Evolutionary conservation across 2,329 filamentous ascomycete genomes (phyloP), one percentile per base, ranked within the genome.

Genomic region (Myriosclerotinia curreyana): DNA sequence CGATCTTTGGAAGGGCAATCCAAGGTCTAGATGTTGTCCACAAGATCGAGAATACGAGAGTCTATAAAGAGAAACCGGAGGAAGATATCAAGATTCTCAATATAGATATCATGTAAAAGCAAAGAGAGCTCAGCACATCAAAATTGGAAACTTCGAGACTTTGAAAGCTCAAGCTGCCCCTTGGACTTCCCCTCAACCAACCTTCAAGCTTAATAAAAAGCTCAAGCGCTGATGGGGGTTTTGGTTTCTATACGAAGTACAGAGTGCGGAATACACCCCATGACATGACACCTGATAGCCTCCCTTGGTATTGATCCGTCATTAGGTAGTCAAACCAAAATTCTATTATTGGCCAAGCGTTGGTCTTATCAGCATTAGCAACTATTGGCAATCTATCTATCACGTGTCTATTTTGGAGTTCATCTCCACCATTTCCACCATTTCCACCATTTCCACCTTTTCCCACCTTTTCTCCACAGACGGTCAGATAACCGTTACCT

Each of bases 41-140:
- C 76, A 91, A 89, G 79, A 99, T 99, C 74, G 95, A 99, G 78
- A 96, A 96, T 75, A 83, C 85, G 20, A 90, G 89, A 74, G 92
- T 92, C 5, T 87, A 90, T 76, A 88, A 88, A 59, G 96, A 99
- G 79, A 96, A 94, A 80, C 95, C 95, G 0, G 91, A 96, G 76
- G 92, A 96, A 73, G 95, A 99, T 75, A 93, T 99, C 73, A 98
- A 96, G 79, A 96, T 99, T 70, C 85, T 99, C 65, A 97, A 91
- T 75, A 96, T 99, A 61, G 73, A 75, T 59, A 72, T 75, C 59
- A 70, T 75, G 69, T 75, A 74, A 59, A 7, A 12, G 22, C 15
- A 42, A 15, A 46, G 28, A 11, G 12, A 9, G 20, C 15, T 20
- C 9, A 3, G 14, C 46, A 9, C 15, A 34, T 44, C 14, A 31